Evolutionary conservation across 2,329 filamentous ascomycete genomes (phyloP), one percentile per base, ranked within the genome.

Genomic region (Pseudogymnoascus sp.): DNA sequence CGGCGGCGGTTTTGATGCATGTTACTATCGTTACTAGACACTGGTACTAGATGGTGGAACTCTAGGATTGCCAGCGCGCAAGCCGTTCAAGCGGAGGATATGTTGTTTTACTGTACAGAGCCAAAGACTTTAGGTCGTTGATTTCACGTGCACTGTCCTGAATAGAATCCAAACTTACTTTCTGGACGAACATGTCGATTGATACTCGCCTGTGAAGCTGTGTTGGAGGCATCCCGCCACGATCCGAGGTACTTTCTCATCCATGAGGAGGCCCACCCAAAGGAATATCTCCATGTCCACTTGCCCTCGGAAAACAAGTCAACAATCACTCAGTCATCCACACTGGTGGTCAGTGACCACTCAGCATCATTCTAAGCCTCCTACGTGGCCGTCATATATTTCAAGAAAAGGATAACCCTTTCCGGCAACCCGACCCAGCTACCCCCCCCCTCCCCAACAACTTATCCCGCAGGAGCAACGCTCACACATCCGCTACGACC

Each of bases 1-100:
- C 45, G 25, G 25, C n/a, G 45, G 45, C 18, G 6, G 5, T 33
- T 52, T 55, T 18, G 28, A 31, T 18, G n/a, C 45, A 55, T 33
- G n/a, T 16, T 55, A 33, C 45, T 33, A 55, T 55, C 49, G 25
- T 33, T 55, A 55, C 49, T 33, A 55, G 49, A 55, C n/a, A 55
- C 11, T 55, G 28, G 49, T 55, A 5, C 49, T 55, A 33, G 45
- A 31, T 31, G 12, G 49, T 33, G n/a, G 28, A 25, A 33, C 18
- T 18, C 4, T 5, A 33, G 49, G 49, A 49, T 28, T 18, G 28
- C 8, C 28, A 16, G n/a, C 25, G 5, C 6, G 28, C 9, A 55
- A 33, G n/a, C 25, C n/a, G 49, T 55, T 9, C 18, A 16, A 18
- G 28, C 8, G n/a, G 28, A 33, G 49, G 49, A 33, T 55, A 55